These are phyloP conservation scores for Chloris gayana DNA, from an alignment of 176 grass and related monocot species.

Conservation along the genomic window DNA sequence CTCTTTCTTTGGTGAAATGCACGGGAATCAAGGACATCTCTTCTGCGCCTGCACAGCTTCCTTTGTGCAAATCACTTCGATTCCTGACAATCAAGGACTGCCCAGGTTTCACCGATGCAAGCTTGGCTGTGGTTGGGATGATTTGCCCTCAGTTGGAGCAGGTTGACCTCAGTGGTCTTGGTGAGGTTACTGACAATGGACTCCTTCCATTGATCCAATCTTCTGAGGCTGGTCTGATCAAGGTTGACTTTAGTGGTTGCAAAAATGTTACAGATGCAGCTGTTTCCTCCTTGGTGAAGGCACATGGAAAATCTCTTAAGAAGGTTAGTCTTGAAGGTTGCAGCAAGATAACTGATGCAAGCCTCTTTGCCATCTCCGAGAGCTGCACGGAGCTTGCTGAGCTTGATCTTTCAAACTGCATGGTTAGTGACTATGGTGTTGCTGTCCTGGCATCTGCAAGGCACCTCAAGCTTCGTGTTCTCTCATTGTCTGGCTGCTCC, in stretches of 20 bases:
- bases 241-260: conserved; percentile 78
- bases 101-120: conserved; percentile 80
- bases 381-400: conserved; percentile 64
- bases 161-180: conserved; percentile 73
- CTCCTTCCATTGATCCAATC: conserved; percentile 69
- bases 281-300: conserved; percentile 66
- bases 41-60: conserved; percentile 57
- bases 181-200: conserved; percentile 64
- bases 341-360: conserved; percentile 85
- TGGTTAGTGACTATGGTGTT: conserved; percentile 72
- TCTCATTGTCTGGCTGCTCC: conserved; percentile 76
- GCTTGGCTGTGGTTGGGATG: conserved; percentile 73
- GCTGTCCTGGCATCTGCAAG: conserved; percentile 61
- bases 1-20: conserved; percentile 89
- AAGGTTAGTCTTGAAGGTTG: conserved; percentile 82
- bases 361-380: conserved; percentile 57
- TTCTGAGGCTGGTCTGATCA: conserved; percentile 58
- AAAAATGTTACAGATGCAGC: conserved; percentile 81
- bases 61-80: conserved; percentile 65
- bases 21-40: conserved; percentile 71
- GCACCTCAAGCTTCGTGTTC: conserved; percentile 71
- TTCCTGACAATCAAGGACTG: conserved; percentile 82
- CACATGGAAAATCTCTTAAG: conserved; percentile 81
- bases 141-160: conserved; percentile 87
- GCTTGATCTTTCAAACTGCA: conserved; percentile 82